A percentile compares a stretch with the other conserved stretches of the same genome.
Conservation (phyloP, 768 basidiomycete genomes). For the Lepiota brunneoincarnata region DNA sequence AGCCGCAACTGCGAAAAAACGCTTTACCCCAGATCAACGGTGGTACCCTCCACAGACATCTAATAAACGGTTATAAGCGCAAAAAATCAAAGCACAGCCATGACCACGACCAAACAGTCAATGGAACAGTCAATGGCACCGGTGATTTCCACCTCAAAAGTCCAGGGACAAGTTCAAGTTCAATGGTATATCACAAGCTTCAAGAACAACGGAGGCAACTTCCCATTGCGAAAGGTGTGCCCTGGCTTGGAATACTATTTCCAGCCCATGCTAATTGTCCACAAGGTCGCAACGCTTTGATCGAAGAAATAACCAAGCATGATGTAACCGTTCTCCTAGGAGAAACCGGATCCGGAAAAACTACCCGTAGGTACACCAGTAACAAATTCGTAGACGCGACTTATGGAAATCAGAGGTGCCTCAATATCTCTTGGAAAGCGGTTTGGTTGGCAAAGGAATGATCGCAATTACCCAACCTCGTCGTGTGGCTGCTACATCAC, state of each 20-base stretch:
- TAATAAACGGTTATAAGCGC: conserved; percentile 22
- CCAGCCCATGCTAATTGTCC: conserved; percentile 1
- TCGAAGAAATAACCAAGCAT: conserved; percentile 70
- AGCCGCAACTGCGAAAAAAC: conserved; percentile 22
- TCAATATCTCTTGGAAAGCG: conserved; percentile 88
- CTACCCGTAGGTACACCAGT: conserved; percentile 75
- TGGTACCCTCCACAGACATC: conserved; percentile 9
- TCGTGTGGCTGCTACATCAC: conserved; percentile 90
- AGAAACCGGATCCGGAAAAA: conserved; percentile 98
- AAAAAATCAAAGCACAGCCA: conserved; percentile 32
- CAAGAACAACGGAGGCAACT: conserved; percentile 68
- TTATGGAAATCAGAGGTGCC: conserved; percentile 72
- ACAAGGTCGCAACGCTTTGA: conserved; percentile 70
- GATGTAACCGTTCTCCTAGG: conserved; percentile 89
- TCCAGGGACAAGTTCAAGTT: conserved; percentile 22
- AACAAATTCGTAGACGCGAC: conserved; percentile 2
- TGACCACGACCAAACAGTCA: background rate
- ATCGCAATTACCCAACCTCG: conserved; percentile 96
- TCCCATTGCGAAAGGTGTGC: conserved; percentile 76
- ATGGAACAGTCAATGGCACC: conserved; percentile 3
- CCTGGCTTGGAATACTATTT: background rate
- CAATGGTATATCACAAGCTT: conserved; percentile 30
- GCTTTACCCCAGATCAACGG: conserved; percentile 26
- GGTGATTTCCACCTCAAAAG: conserved; percentile 15
- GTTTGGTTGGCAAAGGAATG: conserved; percentile 64